These are phyloP conservation scores for Trichoderma sp. DNA, from an alignment of 2,329 filamentous ascomycete genomes.

Conservation along the genomic window DNA sequence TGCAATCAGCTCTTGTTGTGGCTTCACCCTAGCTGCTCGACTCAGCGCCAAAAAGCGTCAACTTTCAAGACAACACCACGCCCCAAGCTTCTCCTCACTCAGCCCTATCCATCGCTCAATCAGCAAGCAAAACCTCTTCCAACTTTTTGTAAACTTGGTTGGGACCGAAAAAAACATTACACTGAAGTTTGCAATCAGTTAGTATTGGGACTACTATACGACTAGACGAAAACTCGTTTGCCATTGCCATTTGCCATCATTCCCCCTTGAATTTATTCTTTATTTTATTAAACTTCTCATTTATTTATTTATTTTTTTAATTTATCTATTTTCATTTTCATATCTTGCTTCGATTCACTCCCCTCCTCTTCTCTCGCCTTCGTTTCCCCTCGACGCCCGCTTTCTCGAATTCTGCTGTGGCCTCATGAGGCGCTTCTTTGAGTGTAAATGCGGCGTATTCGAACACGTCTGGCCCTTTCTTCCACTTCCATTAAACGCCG, in stretches of 20 bases:
- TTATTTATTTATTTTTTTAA: not conserved
- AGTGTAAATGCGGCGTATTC: not conserved
- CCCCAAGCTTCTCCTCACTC: not conserved
- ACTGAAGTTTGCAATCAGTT: not conserved
- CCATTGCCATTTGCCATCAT: slow-evolving; percentile 5
- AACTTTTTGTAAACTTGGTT: not conserved
- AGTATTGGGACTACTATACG: not conserved
- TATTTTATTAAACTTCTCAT: not conserved
- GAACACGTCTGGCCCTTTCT: not conserved
- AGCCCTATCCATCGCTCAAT: not conserved
- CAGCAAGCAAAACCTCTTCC: not conserved
- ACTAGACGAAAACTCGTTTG: not conserved
- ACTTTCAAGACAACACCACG: not conserved
- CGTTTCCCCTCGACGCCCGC: not conserved
- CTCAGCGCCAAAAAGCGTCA: not conserved
- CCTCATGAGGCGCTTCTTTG: not conserved
- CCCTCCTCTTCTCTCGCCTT: not conserved
- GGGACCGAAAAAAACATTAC: not conserved
- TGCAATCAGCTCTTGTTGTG: slow-evolving; percentile 5
- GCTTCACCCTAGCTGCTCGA: not conserved
- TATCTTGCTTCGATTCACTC: not conserved
- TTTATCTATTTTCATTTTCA: not conserved
- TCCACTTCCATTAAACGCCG: not conserved
- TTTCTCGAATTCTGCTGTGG: not conserved
- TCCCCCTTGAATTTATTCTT: not conserved